Percentiles rank a stretch among this genome's conserved stretches.
Conservation (phyloP, 2,329 filamentous ascomycete genomes). For the Neocucurbitaria cava region DNA sequence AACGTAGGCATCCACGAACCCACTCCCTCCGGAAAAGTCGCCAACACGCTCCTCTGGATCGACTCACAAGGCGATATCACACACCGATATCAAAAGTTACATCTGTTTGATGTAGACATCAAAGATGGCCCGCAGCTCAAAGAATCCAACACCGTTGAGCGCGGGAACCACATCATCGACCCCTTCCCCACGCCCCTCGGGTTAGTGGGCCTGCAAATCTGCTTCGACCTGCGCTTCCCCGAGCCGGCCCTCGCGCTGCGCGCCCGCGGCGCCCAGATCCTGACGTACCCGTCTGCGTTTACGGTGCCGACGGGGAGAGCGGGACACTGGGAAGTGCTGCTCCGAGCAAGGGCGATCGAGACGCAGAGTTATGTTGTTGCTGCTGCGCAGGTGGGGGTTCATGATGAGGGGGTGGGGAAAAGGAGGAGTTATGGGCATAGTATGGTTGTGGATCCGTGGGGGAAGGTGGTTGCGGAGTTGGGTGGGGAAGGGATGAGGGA, state of each 20-base stretch:
- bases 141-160: slow-evolving; percentile 72
- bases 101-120: slow-evolving; percentile 80
- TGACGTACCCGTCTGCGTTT: slow-evolving; percentile 90
- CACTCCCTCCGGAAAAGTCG: slow-evolving; percentile 59
- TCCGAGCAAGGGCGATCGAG: slow-evolving; percentile 85
- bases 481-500: slow-evolving; percentile 58
- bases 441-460: slow-evolving; percentile 88
- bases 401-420: slow-evolving; percentile 69
- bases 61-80: slow-evolving; percentile 64
- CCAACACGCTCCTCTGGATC: slow-evolving; percentile 73
- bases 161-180: slow-evolving; percentile 59
- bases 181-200: slow-evolving; percentile 80
- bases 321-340: slow-evolving; percentile 79
- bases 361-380: slow-evolving; percentile 87
- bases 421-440: slow-evolving; percentile 85
- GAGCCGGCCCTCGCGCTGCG: slow-evolving; percentile 75
- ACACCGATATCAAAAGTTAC: slow-evolving; percentile 83
- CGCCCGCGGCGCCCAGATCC: slow-evolving; percentile 72
- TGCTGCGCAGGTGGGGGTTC: slow-evolving; percentile 77
- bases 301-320: slow-evolving; percentile 83
- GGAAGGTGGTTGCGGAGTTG: slow-evolving; percentile 72
- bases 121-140: slow-evolving; percentile 64
- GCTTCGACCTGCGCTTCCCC: slow-evolving; percentile 88
- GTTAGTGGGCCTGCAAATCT: slow-evolving; percentile 80
- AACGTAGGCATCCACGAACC: slow-evolving; percentile 81